phyloP scores from a whole-genome alignment of 805 yeast genomes.

The Metschnikowia cerradonensis region DNA sequence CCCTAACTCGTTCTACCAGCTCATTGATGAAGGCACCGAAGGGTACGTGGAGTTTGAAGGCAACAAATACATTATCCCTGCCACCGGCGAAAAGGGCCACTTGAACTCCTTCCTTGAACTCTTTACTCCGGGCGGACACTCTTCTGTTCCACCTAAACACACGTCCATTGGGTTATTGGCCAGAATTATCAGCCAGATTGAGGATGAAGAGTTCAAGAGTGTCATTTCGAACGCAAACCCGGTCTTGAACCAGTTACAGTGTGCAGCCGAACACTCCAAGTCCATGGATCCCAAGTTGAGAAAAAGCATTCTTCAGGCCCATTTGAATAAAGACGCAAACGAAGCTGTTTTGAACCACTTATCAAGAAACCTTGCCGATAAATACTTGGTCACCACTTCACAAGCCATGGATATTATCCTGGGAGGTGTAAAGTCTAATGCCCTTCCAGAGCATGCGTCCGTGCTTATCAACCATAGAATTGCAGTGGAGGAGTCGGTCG shows the following conservation, averaged over 20 bases:
- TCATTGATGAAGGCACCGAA: conserved; percentile 41
- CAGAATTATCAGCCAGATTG: conserved; percentile 37
- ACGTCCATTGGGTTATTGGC: conserved; percentile 47
- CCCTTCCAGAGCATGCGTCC: conserved; percentile 46
- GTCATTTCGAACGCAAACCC: conserved; percentile 43
- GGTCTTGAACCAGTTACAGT: conserved; percentile 39
- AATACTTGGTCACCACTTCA: conserved; percentile 42
- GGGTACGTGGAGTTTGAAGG: conserved; percentile 25
- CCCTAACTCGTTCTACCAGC: conserved; percentile 37
- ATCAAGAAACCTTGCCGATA: conserved; percentile 21
- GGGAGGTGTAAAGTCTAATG: conserved; percentile 50
- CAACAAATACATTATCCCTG: conserved; percentile 24
- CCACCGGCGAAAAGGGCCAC: conserved; percentile 48
- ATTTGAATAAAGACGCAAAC: conserved; percentile 35
- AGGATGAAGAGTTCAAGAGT: conserved; percentile 33
- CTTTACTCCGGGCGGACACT: conserved; percentile 49
- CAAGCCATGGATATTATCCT: conserved; percentile 45
- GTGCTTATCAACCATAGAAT: conserved; percentile 44
- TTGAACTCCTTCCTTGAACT: conserved; percentile 39
- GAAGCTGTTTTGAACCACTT: conserved; percentile 32
- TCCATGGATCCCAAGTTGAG: conserved; percentile 30
- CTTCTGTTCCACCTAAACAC: conserved; percentile 47
- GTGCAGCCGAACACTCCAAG: conserved; percentile 43
- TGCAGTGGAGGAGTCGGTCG: conserved; percentile 33
- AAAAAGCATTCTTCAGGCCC: conserved; percentile 37